phyloP scores from a whole-genome alignment of 2,329 filamentous ascomycete species.

The Didymella segeticola region DNA sequence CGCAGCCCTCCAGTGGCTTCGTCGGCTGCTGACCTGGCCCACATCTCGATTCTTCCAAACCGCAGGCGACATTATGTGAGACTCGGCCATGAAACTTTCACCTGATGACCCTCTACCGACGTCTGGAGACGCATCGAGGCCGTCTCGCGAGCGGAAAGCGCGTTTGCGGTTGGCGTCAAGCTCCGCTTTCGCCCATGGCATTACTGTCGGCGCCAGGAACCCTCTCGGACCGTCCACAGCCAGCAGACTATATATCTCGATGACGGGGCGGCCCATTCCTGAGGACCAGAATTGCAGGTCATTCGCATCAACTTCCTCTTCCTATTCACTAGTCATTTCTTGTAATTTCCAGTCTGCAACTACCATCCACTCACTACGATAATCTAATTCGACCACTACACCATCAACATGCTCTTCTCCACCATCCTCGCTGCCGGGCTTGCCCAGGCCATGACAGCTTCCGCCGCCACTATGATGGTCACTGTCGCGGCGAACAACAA shows the following conservation, averaged over 20 bases:
- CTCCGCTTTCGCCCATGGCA: constrained; percentile 10
- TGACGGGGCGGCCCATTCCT: constrained; percentile 5
- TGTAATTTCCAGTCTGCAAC: constrained; percentile 11
- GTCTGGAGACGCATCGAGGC: constrained; percentile 2
- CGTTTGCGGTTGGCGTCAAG: constrained; percentile 17
- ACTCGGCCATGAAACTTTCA: constrained; percentile 14
- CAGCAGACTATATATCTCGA: constrained; percentile 18
- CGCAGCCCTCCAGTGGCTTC: background rate
- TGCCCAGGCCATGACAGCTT: constrained; percentile 33
- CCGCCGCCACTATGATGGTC: constrained; percentile 39
- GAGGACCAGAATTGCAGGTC: constrained; percentile 26
- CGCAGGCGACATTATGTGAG: constrained; percentile 13
- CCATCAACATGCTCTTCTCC: constrained; percentile 33
- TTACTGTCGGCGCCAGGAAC: background rate
- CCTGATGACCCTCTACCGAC: background rate
- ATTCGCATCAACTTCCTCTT: constrained; percentile 19
- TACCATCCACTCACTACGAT: constrained; percentile 9
- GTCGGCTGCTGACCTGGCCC: background rate
- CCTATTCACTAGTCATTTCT: constrained; percentile 2
- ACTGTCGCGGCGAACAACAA: constrained; percentile 42
- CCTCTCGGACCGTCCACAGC: background rate
- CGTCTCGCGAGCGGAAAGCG: constrained; percentile 9
- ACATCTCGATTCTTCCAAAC: constrained; percentile 12
- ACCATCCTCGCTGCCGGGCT: constrained; percentile 29
- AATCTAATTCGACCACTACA: constrained; percentile 1